Evolutionary conservation across 805 yeast species (phyloP).

Genomic region (Wickerhamomyces rabaulensis): DNA sequence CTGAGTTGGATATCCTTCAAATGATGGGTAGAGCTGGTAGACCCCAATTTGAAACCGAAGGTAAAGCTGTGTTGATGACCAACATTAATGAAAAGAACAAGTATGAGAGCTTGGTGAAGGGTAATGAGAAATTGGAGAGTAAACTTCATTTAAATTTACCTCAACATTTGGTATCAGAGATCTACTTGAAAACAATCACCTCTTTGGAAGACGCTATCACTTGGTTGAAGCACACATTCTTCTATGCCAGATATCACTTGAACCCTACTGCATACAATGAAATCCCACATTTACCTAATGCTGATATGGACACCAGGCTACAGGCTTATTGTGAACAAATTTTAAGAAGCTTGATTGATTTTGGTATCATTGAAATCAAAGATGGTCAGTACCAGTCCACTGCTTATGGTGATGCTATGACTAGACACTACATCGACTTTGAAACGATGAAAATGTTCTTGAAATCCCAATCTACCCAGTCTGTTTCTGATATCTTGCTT

Average conservation of each 20-base stretch:
- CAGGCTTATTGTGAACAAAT: constrained; percentile 29
- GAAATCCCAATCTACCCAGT: constrained; percentile 8
- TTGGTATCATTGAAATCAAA: constrained; percentile 24
- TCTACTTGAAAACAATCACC: constrained; percentile 34
- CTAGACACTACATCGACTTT: constrained; percentile 40
- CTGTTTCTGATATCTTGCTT: constrained; percentile 18
- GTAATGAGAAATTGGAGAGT: constrained; percentile 43
- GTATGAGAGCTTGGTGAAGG: constrained; percentile 39
- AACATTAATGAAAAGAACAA: constrained; percentile 25
- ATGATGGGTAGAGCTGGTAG: constrained; percentile 68
- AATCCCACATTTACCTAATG: constrained; percentile 15
- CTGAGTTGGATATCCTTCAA: constrained; percentile 50
- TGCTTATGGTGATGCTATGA: constrained; percentile 42
- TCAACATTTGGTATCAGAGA: constrained; percentile 41
- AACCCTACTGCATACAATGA: constrained; percentile 37
- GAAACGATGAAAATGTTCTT: constrained; percentile 37
- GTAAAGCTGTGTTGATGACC: constrained; percentile 45
- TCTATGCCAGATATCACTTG: constrained; percentile 37
- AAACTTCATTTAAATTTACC: constrained; percentile 33
- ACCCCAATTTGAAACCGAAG: constrained; percentile 49
- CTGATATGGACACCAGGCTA: constrained; percentile 28
- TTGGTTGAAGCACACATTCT: constrained; percentile 47
- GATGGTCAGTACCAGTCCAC: constrained; percentile 27
- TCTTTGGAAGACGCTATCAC: constrained; percentile 32
- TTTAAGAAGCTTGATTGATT: constrained; percentile 28